Percentiles rank a stretch among this genome's conserved stretches.
Evolutionary conservation across 176 grass and related monocot species (phyloP).

Genomic region (Carex scoparia): DNA sequence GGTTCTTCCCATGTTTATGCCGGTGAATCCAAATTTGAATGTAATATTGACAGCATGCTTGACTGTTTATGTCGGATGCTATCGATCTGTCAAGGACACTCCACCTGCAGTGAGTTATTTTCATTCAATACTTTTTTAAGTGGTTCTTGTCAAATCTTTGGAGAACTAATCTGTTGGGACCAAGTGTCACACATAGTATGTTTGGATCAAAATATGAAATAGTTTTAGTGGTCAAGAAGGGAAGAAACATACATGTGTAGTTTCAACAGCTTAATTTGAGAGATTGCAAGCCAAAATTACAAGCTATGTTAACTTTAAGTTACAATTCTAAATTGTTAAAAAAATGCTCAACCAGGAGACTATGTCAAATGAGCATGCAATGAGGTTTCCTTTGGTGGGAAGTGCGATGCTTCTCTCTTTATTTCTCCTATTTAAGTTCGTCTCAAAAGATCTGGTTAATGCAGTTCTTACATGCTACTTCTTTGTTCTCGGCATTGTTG

Average conservation of each 20-base stretch:
- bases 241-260: not conserved
- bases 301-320: not conserved
- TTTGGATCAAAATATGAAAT: not conserved
- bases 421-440: constrained; percentile 88
- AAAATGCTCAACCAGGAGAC: constrained; percentile 54
- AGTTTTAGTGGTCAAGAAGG: not conserved
- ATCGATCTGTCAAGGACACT: constrained; percentile 82
- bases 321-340: not conserved
- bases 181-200: not conserved
- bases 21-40: constrained; percentile 81
- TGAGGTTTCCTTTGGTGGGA: constrained; percentile 89
- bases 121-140: not conserved
- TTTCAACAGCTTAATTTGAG: not conserved
- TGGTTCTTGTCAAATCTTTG: not conserved
- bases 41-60: constrained; percentile 95
- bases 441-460: constrained; percentile 93
- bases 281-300: not conserved
- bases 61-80: constrained; percentile 89
- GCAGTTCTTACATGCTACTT: constrained; percentile 89
- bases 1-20: constrained; percentile 68
- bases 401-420: constrained; percentile 91
- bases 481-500: constrained; percentile 83
- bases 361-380: constrained; percentile 95
- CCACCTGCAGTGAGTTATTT: constrained; percentile 56
- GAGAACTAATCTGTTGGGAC: not conserved